A percentile compares a stretch with the other conserved stretches of the same genome.
Evolutionary conservation across 495 filamentous ascomycete genomes (phyloP).

Genomic region (Neurospora intermedia): DNA sequence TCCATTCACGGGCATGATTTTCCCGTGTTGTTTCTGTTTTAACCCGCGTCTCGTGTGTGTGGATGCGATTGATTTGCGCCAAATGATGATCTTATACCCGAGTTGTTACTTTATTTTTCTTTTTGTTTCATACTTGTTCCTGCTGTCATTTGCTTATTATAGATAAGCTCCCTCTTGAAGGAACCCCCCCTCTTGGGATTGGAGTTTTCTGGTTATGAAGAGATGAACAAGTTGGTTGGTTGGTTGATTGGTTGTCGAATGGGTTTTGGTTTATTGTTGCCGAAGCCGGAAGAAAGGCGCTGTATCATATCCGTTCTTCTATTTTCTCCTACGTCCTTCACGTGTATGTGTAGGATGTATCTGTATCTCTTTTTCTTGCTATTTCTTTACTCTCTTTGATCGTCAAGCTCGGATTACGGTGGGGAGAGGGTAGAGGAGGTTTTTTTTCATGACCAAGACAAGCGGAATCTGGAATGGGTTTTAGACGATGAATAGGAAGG

Average conservation of each 20-base stretch:
- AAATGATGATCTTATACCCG: background rate
- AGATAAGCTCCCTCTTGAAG: background rate
- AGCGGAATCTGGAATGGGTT: background rate
- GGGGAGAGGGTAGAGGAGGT: background rate
- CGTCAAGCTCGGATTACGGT: background rate
- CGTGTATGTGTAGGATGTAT: background rate
- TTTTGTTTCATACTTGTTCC: slow-evolving; percentile 7
- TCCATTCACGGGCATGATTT: background rate
- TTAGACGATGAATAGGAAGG: background rate
- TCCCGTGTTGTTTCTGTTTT: background rate
- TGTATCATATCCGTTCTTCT: background rate
- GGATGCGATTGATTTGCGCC: background rate
- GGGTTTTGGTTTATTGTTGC: background rate
- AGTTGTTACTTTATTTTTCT: slow-evolving; percentile 7
- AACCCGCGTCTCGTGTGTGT: slow-evolving; percentile 6
- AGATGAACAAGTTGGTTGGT: background rate
- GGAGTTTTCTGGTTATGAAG: background rate
- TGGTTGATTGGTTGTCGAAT: background rate
- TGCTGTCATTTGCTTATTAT: slow-evolving; percentile 1
- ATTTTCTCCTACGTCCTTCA: background rate
- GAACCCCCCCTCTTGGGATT: background rate
- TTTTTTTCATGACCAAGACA: background rate
- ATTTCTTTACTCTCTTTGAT: background rate
- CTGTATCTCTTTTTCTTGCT: background rate
- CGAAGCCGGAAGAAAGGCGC: background rate